These are phyloP conservation scores for Papiliotrema laurentii DNA, from an alignment of 1,284 basidiomycete genomes.

Conservation along the genomic window DNA sequence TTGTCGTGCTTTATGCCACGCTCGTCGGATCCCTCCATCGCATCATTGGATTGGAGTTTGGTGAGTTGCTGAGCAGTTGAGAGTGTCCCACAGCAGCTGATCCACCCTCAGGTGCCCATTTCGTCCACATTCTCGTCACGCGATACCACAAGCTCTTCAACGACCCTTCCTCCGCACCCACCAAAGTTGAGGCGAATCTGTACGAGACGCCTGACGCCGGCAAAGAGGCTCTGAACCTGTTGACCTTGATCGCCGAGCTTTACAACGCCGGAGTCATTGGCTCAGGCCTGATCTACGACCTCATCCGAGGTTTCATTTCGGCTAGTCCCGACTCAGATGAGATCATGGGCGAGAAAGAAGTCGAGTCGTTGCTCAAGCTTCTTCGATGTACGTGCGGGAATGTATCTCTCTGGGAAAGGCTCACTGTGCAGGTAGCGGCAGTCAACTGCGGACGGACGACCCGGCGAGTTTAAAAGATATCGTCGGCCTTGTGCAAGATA, in stretches of 20 bases:
- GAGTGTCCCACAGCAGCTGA: constrained; percentile 20
- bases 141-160: constrained; percentile 58
- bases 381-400: constrained; percentile 62
- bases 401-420: not conserved
- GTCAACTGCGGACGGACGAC: constrained; percentile 70
- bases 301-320: constrained; percentile 74
- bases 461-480: constrained; percentile 55
- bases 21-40: constrained; percentile 81
- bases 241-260: constrained; percentile 81
- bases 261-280: constrained; percentile 96
- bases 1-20: constrained; percentile 85
- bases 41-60: constrained; percentile 84
- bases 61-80: constrained; percentile 48
- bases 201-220: constrained; percentile 50
- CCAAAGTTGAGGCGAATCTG: constrained; percentile 22
- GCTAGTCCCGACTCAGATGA: constrained; percentile 32
- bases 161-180: constrained; percentile 4
- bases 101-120: constrained; percentile 61
- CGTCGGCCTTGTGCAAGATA: constrained; percentile 63
- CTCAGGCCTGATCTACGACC: constrained; percentile 79
- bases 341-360: constrained; percentile 65
- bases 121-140: constrained; percentile 64
- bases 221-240: constrained; percentile 85
- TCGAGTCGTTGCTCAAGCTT: constrained; percentile 84
- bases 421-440: constrained; percentile 63